Evolutionary conservation across 2,329 filamentous ascomycete genomes (phyloP).

Genomic region (Calonectria multiphialidica): DNA sequence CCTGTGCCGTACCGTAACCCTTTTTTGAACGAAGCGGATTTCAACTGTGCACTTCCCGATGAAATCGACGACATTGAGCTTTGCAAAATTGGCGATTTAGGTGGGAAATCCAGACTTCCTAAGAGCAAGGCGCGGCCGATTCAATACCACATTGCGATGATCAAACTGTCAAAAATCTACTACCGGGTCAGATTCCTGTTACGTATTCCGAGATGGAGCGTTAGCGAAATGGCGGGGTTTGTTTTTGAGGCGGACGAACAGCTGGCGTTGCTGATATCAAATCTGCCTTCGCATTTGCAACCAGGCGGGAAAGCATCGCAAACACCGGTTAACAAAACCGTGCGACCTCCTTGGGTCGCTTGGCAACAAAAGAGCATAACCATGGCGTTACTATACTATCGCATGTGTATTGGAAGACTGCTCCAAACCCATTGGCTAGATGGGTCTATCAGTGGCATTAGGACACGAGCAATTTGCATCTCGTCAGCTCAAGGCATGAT

Average conservation of each 20-base stretch:
- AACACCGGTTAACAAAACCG: not conserved
- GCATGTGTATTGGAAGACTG: not conserved
- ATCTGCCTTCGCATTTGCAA: not conserved
- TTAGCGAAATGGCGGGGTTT: not conserved
- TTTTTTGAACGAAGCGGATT: not conserved
- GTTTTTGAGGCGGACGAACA: constrained; percentile 5
- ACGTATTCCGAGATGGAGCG: not conserved
- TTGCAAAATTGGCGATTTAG: not conserved
- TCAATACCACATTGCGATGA: constrained; percentile 10
- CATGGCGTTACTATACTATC: not conserved
- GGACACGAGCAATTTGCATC: not conserved
- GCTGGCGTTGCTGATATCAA: not conserved
- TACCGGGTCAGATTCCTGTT: not conserved
- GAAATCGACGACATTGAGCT: not conserved
- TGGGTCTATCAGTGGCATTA: not conserved
- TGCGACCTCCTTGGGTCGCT: not conserved
- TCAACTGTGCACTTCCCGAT: not conserved
- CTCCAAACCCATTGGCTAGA: constrained; percentile 5
- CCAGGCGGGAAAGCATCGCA: not conserved
- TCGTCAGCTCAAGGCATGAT: constrained; percentile 5
- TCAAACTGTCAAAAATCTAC: not conserved
- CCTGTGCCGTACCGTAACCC: not conserved
- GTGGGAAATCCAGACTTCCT: not conserved
- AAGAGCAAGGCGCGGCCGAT: not conserved
- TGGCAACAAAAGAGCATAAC: constrained; percentile 6